These are phyloP conservation scores for Orbilia blumenaviensis DNA, from an alignment of 2,329 filamentous ascomycete genomes.

Conservation along the genomic window DNA sequence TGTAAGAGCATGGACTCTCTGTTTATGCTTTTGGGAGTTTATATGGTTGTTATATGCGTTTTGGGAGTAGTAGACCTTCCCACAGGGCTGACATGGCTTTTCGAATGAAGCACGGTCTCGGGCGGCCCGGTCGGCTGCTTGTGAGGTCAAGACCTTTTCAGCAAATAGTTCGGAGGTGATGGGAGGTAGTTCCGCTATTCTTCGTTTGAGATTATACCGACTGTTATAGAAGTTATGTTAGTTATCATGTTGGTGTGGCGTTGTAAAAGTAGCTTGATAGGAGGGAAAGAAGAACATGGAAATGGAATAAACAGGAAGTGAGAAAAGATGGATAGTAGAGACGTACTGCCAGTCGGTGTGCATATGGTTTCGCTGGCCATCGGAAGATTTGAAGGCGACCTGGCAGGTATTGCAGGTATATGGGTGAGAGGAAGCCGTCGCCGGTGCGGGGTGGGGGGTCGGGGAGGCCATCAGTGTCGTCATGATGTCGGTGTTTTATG, in stretches of 20 bases:
- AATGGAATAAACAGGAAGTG: constrained; percentile 52
- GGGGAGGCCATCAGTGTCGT: constrained; percentile 50
- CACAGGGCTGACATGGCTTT: constrained; percentile 80
- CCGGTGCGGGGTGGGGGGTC: constrained; percentile 23
- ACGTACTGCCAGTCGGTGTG: constrained; percentile 98
- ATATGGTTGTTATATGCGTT: constrained; percentile 95
- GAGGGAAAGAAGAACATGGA: background rate
- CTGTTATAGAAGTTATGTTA: constrained; percentile 62
- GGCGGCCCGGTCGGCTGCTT: constrained; percentile 82
- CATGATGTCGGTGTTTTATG: constrained; percentile 1
- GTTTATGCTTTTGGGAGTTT: constrained; percentile 86
- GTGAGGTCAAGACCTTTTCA: constrained; percentile 92
- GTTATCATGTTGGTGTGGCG: background rate
- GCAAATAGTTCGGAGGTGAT: constrained; percentile 92
- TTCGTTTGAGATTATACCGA: constrained; percentile 94
- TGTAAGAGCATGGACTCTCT: constrained; percentile 68
- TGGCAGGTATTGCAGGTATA: constrained; percentile 99
- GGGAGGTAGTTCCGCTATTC: constrained; percentile 87
- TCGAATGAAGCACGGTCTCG: constrained; percentile 90
- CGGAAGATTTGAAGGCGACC: constrained; percentile 92
- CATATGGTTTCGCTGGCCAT: constrained; percentile 95
- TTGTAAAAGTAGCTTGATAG: constrained; percentile 17
- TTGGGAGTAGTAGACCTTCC: constrained; percentile 94
- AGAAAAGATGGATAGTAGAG: constrained; percentile 17
- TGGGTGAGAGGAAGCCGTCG: constrained; percentile 69